Conservation (phyloP, 2,329 filamentous ascomycete genomes). For the Hansfordia pulvinata region DNA sequence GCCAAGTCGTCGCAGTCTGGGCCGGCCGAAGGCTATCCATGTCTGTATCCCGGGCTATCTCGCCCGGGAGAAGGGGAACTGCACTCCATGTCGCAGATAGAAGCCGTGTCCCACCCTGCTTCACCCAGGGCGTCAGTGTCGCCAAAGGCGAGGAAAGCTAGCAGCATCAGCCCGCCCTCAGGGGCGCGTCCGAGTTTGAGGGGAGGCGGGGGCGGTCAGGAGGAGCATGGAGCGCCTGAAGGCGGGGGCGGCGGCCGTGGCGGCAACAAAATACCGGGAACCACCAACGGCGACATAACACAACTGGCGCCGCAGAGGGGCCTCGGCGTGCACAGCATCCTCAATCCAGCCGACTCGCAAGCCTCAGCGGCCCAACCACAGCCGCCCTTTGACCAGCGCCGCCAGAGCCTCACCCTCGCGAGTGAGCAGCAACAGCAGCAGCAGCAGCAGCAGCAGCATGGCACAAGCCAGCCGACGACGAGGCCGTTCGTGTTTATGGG, state of each 20-base stretch:
- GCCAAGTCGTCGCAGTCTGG: constrained; percentile 13
- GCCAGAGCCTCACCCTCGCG: constrained; percentile 6
- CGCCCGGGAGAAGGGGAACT: constrained; percentile 39
- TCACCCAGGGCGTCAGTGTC: constrained; percentile 35
- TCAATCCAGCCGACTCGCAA: constrained; percentile 25
- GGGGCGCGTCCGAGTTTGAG: constrained; percentile 15
- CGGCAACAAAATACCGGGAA: constrained; percentile 11
- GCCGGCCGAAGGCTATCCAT: constrained; percentile 32
- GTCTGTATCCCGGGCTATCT: constrained; percentile 38
- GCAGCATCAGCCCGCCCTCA: too few species aligned
- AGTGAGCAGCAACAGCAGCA: too few species aligned
- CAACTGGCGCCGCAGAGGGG: constrained; percentile 18
- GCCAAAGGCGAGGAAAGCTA: too few species aligned
- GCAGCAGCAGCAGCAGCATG: too few species aligned
- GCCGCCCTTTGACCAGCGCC: constrained; percentile 6
- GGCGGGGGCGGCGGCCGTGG: too few species aligned
- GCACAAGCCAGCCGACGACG: too few species aligned
- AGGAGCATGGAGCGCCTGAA: constrained; percentile 14
- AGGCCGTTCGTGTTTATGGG: too few species aligned
- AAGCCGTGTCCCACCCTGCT: constrained; percentile 39
- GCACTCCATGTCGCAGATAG: constrained; percentile 52
- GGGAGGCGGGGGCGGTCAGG: constrained; percentile 15
- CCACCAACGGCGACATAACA: constrained; percentile 15
- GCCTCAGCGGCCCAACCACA: constrained; percentile 7
- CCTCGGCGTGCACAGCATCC: constrained; percentile 27